Percentiles rank a stretch among this genome's conserved stretches.
Evolutionary conservation across 345 rosid species (phyloP).

Genomic region (Gossypium ekmanianum): DNA sequence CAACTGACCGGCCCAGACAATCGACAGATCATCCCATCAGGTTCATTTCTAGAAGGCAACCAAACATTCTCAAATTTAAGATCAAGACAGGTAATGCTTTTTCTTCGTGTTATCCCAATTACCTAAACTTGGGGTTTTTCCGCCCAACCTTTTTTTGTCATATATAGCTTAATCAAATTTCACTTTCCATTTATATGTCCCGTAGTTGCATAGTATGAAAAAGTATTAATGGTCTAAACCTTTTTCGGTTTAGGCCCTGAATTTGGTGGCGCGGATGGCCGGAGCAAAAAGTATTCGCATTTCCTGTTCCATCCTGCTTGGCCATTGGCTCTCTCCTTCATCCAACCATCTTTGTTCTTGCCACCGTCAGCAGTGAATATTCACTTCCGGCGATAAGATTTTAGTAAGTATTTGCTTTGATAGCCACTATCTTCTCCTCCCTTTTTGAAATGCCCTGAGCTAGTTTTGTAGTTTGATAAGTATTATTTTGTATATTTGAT

Average conservation of each 20-base stretch:
- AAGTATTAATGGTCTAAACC: not conserved
- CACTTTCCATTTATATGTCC: too few species aligned
- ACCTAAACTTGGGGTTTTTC: not conserved
- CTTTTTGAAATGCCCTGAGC: not conserved
- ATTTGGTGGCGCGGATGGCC: slow-evolving; percentile 58
- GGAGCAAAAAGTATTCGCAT: slow-evolving; percentile 69
- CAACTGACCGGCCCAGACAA: slow-evolving; percentile 54
- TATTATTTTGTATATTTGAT: not conserved
- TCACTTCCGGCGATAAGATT: slow-evolving; percentile 71
- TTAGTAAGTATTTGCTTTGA: not conserved
- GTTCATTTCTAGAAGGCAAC: slow-evolving; percentile 70
- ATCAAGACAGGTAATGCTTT: slow-evolving; percentile 71
- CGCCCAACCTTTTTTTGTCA: not conserved
- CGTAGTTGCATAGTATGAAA: not conserved
- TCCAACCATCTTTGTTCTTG: slow-evolving; percentile 66
- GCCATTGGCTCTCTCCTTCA: slow-evolving; percentile 71
- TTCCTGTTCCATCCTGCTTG: slow-evolving; percentile 89
- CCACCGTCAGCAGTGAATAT: slow-evolving; percentile 78
- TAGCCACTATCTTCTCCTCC: not conserved
- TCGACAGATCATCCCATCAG: slow-evolving; percentile 81
- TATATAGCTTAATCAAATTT: too few species aligned
- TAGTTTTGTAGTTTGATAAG: not conserved
- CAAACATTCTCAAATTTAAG: slow-evolving; percentile 65
- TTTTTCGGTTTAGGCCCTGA: slow-evolving; percentile 70
- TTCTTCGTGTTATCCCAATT: not conserved